A percentile compares a stretch with the other conserved stretches of the same genome.
Conservation (phyloP, 2,329 filamentous ascomycete genomes). For the Colletotrichum scovillei region DNA sequence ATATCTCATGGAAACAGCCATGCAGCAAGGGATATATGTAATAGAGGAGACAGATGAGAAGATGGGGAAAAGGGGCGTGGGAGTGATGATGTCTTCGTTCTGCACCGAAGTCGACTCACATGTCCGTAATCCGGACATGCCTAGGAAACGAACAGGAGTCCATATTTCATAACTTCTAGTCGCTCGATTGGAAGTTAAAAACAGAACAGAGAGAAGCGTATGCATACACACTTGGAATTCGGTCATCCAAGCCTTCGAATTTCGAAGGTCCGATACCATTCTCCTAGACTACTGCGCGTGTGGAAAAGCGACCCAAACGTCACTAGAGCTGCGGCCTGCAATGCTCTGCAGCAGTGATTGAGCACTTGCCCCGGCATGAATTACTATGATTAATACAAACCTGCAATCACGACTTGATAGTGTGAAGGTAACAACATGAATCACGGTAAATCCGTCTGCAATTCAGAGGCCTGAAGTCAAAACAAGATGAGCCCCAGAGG, state of each 20-base stretch:
- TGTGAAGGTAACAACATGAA: background rate
- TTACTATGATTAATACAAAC: too few species aligned
- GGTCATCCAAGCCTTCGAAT: background rate
- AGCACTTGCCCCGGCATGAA: background rate
- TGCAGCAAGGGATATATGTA: background rate
- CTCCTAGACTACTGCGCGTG: background rate
- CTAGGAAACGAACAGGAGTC: background rate
- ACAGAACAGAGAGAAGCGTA: background rate
- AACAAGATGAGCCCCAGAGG: conserved; percentile 19
- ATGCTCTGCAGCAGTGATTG: background rate
- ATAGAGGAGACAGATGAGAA: background rate
- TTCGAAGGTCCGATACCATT: background rate
- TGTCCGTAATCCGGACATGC: background rate
- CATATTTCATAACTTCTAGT: too few species aligned
- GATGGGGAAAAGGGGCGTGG: background rate
- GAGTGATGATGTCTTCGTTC: background rate
- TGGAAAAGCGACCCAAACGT: background rate
- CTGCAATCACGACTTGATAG: background rate
- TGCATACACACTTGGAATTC: background rate
- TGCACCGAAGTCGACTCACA: background rate
- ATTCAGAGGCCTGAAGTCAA: conserved; percentile 22
- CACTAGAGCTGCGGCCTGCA: background rate
- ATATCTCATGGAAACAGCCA: background rate
- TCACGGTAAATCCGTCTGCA: background rate
- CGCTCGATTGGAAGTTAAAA: background rate